phyloP scores from a whole-genome alignment of 2,329 filamentous ascomycete species.

The Gnomoniopsis sp. region DNA sequence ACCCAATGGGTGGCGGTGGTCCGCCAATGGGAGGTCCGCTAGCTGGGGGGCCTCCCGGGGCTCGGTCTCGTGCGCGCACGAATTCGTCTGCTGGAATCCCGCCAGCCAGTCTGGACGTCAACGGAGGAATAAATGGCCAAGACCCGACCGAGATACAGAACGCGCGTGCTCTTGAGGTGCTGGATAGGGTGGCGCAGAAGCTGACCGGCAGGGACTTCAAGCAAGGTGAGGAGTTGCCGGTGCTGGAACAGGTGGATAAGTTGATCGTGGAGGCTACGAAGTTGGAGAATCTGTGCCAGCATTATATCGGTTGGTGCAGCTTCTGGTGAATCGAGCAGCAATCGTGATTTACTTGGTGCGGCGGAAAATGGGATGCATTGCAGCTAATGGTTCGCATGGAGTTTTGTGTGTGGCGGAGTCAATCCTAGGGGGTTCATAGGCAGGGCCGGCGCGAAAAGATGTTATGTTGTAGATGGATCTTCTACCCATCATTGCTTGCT shows the following conservation, averaged over 20 bases:
- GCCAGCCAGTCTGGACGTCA: conserved; percentile 28
- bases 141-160: conserved; percentile 78
- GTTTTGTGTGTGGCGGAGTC: background rate
- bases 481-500: background rate
- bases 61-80: conserved; percentile 54
- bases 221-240: conserved; percentile 75
- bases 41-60: conserved; percentile 43
- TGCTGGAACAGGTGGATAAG: conserved; percentile 88
- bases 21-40: conserved; percentile 21
- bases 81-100: conserved; percentile 49
- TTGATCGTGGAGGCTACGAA: conserved; percentile 94
- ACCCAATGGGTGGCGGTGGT: background rate
- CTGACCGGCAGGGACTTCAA: conserved; percentile 92
- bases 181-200: conserved; percentile 92
- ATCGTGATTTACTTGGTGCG: background rate
- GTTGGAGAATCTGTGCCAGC: conserved; percentile 95
- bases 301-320: conserved; percentile 98
- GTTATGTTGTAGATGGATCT: background rate
- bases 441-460: background rate
- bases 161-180: conserved; percentile 83
- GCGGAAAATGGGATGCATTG: background rate
- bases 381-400: conserved; percentile 4
- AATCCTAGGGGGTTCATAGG: background rate
- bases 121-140: conserved; percentile 34
- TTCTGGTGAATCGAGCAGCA: conserved; percentile 70